Percentiles rank a stretch among this genome's conserved stretches.
phyloP scores from a whole-genome alignment of 2,329 filamentous ascomycete species.

The Xylariaceae sp. region DNA sequence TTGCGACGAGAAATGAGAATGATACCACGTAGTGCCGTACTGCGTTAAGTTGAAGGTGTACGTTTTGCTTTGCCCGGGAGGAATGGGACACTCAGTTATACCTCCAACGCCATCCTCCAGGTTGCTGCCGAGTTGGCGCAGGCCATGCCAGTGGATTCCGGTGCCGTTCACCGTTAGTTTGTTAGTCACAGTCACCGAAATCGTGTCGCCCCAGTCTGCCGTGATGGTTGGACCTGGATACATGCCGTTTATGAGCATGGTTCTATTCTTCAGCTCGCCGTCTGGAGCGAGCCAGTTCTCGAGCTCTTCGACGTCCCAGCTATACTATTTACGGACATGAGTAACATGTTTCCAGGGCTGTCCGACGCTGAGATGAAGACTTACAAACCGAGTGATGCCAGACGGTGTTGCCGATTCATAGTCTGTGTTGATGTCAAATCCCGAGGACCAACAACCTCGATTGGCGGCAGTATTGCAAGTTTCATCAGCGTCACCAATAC shows the following conservation, averaged over 20 bases:
- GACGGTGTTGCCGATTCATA: conserved; percentile 4
- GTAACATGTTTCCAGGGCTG: conserved; percentile 1
- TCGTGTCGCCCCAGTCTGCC: conserved; percentile 62
- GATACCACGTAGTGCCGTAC: conserved; percentile 35
- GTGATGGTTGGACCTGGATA: conserved; percentile 66
- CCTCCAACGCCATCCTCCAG: conserved; percentile 37
- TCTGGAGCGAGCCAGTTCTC: conserved; percentile 14
- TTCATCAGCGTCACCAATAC: neutral
- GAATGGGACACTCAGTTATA: conserved; percentile 36
- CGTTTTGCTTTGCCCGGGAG: conserved; percentile 20
- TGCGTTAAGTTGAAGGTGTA: conserved; percentile 24
- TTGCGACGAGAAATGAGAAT: conserved; percentile 44
- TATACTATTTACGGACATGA: conserved; percentile 2
- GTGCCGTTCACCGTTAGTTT: conserved; percentile 49
- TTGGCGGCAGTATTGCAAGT: neutral
- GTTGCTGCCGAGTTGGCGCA: conserved; percentile 36
- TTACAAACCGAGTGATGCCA: conserved; percentile 1
- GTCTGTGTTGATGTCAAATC: conserved; percentile 5
- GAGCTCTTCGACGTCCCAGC: conserved; percentile 1
- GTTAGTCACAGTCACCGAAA: conserved; percentile 68
- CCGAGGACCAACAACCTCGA: conserved; percentile 3
- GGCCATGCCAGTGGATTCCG: conserved; percentile 40
- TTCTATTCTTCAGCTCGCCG: conserved; percentile 28
- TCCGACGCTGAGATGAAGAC: neutral
- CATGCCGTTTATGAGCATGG: conserved; percentile 62